Percentiles rank a stretch among this genome's conserved stretches.
Conservation (phyloP, 2,329 filamentous ascomycete species). For the Hypoxylon rubiginosum region DNA sequence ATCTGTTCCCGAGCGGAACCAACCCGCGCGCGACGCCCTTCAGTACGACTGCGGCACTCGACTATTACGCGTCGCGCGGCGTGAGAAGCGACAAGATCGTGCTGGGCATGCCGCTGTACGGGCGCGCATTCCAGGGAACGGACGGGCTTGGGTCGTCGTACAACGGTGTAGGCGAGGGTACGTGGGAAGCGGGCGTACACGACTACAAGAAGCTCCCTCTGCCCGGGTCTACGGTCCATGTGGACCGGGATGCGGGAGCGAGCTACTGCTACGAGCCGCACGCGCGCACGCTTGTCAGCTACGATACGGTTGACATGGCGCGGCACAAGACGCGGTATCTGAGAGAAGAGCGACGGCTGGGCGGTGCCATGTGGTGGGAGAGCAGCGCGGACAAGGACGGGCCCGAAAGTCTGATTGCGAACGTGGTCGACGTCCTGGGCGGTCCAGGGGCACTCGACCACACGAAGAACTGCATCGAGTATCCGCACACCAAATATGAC, state of each 20-base stretch:
- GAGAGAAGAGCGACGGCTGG: conserved; percentile 71
- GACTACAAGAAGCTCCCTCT: conserved; percentile 90
- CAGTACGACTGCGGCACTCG: conserved; percentile 78
- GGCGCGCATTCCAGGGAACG: conserved; percentile 85
- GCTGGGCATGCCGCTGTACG: conserved; percentile 92
- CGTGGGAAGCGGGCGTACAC: conserved; percentile 87
- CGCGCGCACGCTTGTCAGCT: conserved; percentile 78
- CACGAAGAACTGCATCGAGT: conserved; percentile 71
- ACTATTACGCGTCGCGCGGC: conserved; percentile 74
- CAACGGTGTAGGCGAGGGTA: conserved; percentile 80
- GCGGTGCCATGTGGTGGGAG: conserved; percentile 99
- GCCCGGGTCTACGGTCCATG: conserved; percentile 71
- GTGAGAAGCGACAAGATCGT: conserved; percentile 81
- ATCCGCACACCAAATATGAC: conserved; percentile 77
- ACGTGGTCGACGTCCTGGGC: conserved; percentile 71
- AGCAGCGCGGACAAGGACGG: conserved; percentile 80
- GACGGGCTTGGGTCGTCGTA: conserved; percentile 78
- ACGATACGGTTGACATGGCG: conserved; percentile 79
- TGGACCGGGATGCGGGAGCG: conserved; percentile 75
- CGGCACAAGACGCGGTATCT: conserved; percentile 80
- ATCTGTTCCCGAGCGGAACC: conserved; percentile 72
- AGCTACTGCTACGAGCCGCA: conserved; percentile 81
- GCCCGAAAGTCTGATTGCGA: conserved; percentile 75
- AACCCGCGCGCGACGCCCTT: conserved; percentile 81
- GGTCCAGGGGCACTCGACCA: conserved; percentile 64